A percentile compares a stretch with the other conserved stretches of the same genome.
phyloP scores from a whole-genome alignment of 2,329 filamentous ascomycete genomes.

The Sporothrix luriei region DNA sequence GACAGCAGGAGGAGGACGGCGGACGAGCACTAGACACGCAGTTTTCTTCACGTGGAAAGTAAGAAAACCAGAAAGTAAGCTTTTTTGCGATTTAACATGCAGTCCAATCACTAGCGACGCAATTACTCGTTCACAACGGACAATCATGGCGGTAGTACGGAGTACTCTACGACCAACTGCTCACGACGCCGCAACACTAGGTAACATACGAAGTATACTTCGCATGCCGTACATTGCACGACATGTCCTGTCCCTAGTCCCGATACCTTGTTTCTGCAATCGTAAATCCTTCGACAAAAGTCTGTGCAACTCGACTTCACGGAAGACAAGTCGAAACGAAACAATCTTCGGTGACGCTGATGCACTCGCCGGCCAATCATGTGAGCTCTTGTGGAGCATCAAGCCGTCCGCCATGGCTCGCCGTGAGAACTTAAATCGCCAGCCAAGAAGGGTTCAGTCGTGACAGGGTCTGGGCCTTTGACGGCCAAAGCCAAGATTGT shows the following conservation, averaged over 20 bases:
- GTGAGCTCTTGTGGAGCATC: conserved; percentile 7
- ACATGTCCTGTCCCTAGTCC: too few species aligned
- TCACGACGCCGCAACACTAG: too few species aligned
- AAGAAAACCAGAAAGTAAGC: too few species aligned
- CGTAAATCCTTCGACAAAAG: neutral
- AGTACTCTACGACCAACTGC: too few species aligned
- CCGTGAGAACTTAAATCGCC: conserved; percentile 25
- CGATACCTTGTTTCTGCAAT: neutral
- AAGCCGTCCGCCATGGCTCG: neutral
- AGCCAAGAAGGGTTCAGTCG: conserved; percentile 16
- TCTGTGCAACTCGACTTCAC: conserved; percentile 6
- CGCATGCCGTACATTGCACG: too few species aligned
- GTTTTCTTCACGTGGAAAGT: neutral
- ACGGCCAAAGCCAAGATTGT: neutral
- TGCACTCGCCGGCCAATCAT: conserved; percentile 13
- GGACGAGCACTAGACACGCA: neutral
- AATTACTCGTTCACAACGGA: too few species aligned
- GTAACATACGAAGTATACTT: too few species aligned
- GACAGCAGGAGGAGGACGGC: neutral
- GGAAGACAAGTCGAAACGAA: neutral
- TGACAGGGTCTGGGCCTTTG: conserved; percentile 5
- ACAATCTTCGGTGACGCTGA: neutral
- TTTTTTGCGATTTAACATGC: too few species aligned
- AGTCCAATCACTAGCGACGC: too few species aligned
- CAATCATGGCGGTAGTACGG: too few species aligned